Conservation (phyloP, 495 filamentous ascomycete species). For the Tuber brumale region DNA sequence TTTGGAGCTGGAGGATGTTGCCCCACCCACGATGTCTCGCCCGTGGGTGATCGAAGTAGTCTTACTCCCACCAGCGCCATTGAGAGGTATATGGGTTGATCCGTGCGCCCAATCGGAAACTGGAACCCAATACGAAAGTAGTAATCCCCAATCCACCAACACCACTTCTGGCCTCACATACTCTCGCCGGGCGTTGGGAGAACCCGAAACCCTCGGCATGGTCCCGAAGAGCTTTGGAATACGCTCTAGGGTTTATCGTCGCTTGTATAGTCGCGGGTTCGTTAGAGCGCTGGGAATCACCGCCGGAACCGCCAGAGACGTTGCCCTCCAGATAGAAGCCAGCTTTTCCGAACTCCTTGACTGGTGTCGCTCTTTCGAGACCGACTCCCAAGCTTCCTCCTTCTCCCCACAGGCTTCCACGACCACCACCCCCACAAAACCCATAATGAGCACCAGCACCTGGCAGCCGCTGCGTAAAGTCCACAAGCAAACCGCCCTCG, state of each 20-base stretch:
- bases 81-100: constrained; percentile 30
- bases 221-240: constrained; percentile 25
- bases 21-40: constrained; percentile 11
- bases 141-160: constrained; percentile 32
- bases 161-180: constrained; percentile 16
- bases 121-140: constrained; percentile 35
- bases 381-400: neutral
- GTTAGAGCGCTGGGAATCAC: constrained; percentile 55
- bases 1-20: constrained; percentile 16
- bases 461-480: constrained; percentile 67
- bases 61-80: constrained; percentile 30
- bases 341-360: constrained; percentile 54
- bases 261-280: constrained; percentile 61
- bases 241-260: constrained; percentile 44
- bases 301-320: constrained; percentile 54
- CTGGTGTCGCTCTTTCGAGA: constrained; percentile 25
- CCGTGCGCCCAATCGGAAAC: neutral
- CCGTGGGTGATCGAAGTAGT: constrained; percentile 34
- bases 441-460: constrained; percentile 2
- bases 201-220: neutral
- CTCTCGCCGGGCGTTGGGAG: neutral
- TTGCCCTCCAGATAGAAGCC: constrained; percentile 53
- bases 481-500: constrained; percentile 59
- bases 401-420: neutral
- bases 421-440: neutral